A percentile compares a stretch with the other conserved stretches of the same genome.
These are phyloP conservation scores for Lophium mytilinum DNA, from an alignment of 495 filamentous ascomycete genomes.

Conservation along the genomic window DNA sequence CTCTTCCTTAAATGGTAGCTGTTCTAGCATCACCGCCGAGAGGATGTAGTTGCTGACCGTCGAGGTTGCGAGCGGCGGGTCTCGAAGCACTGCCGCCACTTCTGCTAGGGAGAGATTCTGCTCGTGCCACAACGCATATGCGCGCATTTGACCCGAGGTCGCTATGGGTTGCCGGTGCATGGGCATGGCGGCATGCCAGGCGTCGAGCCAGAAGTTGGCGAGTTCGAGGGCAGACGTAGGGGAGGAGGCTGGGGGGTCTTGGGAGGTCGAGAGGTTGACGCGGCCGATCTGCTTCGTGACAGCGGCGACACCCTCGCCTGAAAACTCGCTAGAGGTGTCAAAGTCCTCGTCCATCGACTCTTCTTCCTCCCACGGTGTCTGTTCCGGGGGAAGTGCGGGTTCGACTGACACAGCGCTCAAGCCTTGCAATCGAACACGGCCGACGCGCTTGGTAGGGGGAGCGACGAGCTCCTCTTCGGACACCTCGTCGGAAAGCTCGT, in stretches of 20 bases:
- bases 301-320: background rate
- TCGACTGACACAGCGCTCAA: background rate
- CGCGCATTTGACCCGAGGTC: conserved; percentile 52
- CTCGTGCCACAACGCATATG: conserved; percentile 54
- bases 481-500: background rate
- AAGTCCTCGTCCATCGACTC: background rate
- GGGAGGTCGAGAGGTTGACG: conserved; percentile 1
- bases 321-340: conserved; percentile 2
- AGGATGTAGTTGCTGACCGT: conserved; percentile 50
- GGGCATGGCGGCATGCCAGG: conserved; percentile 33
- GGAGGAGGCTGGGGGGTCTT: background rate
- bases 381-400: too few relatives aligned
- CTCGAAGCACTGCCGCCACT: conserved; percentile 45
- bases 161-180: conserved; percentile 64
- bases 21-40: conserved; percentile 22
- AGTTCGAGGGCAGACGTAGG: conserved; percentile 10
- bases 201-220: conserved; percentile 12
- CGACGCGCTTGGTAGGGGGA: background rate
- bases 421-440: background rate
- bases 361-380: too few relatives aligned
- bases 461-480: background rate
- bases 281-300: conserved; percentile 7
- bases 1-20: conserved; percentile 16
- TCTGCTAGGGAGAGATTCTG: conserved; percentile 34
- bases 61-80: conserved; percentile 43